Conservation (phyloP, 2,329 filamentous ascomycete genomes). For the Cladosporium sp. region DNA sequence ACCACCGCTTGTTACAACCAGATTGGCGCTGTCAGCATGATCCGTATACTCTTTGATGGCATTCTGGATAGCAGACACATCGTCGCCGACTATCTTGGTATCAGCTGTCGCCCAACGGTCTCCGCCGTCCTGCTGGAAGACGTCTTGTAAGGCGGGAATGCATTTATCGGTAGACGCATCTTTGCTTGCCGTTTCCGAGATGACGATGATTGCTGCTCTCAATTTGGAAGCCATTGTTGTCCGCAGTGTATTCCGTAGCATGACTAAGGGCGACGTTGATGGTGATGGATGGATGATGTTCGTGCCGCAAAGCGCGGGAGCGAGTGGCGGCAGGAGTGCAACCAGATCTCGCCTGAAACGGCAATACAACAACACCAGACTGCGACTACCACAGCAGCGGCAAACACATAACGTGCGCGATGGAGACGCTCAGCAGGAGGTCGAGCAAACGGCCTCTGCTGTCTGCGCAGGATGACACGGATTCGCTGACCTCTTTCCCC, state of each 20-base stretch:
- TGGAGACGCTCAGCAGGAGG: conserved; percentile 10
- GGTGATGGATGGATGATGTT: background rate
- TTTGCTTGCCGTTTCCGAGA: conserved; percentile 83
- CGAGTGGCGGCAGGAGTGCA: no score
- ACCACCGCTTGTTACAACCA: conserved; percentile 85
- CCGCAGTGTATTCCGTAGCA: background rate
- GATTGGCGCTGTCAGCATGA: conserved; percentile 54
- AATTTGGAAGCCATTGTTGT: conserved; percentile 41
- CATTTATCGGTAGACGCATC: conserved; percentile 77
- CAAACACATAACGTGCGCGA: background rate
- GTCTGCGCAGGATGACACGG: conserved; percentile 21
- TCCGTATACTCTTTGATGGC: conserved; percentile 72
- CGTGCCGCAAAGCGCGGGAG: background rate
- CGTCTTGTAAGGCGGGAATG: conserved; percentile 60
- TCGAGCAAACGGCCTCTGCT: conserved; percentile 18
- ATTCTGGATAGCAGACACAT: conserved; percentile 67
- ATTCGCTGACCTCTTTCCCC: conserved; percentile 30
- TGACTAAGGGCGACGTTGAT: background rate
- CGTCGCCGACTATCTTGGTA: conserved; percentile 75
- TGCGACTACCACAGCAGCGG: background rate
- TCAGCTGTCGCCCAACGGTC: conserved; percentile 68
- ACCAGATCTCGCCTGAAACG: background rate
- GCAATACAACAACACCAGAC: conserved; percentile 3
- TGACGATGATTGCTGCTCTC: conserved; percentile 72
- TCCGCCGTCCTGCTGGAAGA: conserved; percentile 62